Conservation (phyloP, 1,284 basidiomycete species). For the Cutaneotrichosporon mucoides region DNA sequence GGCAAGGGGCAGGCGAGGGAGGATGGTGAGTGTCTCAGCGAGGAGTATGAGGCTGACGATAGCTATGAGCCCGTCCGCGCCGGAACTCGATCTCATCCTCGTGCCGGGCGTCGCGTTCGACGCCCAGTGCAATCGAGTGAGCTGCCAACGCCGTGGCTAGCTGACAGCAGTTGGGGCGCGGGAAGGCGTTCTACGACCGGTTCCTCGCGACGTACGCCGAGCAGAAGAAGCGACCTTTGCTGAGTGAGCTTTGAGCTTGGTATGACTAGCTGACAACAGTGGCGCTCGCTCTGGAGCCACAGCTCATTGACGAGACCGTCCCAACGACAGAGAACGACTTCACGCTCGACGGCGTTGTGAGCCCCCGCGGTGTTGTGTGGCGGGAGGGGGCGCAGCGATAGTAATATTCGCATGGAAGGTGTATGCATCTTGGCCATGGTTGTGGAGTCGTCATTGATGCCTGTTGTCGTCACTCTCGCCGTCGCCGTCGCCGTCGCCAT, state of each 20-base stretch:
- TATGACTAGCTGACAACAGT: conserved; percentile 29
- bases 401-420: no score
- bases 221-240: conserved; percentile 26
- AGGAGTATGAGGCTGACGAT: background rate
- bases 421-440: no score
- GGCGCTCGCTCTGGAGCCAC: conserved; percentile 41
- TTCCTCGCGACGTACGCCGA: conserved; percentile 37
- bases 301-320: conserved; percentile 34
- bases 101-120: conserved; percentile 48
- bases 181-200: conserved; percentile 48
- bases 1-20: conserved; percentile 24
- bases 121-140: conserved; percentile 39
- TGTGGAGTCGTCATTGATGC: no score
- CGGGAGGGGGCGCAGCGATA: conserved; percentile 14
- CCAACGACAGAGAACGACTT: conserved; percentile 39
- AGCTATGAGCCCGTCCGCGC: conserved; percentile 27
- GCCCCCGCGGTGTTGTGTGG: conserved; percentile 33
- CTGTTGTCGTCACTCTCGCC: no score
- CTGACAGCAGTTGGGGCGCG: conserved; percentile 41
- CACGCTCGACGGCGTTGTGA: conserved; percentile 38
- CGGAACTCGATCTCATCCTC: conserved; percentile 41
- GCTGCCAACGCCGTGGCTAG: conserved; percentile 5
- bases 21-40: conserved; percentile 41
- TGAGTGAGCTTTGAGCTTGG: conserved; percentile 16
- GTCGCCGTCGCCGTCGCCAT: no score